Percentiles rank a stretch among this genome's conserved stretches.
Evolutionary conservation across 805 yeast species (phyloP).

Genomic region (Wickerhamiella vanderwaltii): DNA sequence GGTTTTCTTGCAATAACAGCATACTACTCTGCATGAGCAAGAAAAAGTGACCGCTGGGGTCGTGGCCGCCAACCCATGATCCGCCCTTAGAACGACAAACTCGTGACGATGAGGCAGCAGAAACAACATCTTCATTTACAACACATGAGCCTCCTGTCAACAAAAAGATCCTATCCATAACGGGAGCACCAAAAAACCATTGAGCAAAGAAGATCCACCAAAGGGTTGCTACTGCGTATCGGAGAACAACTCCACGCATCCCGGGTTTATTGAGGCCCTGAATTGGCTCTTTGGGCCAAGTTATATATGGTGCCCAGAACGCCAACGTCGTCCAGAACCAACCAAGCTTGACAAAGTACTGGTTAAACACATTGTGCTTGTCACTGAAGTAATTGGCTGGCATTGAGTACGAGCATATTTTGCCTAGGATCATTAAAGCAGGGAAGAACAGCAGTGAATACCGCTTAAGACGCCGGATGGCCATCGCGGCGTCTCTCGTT

Average conservation of each 20-base stretch:
- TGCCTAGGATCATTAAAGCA: constrained; percentile 14
- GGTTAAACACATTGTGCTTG: constrained; percentile 61
- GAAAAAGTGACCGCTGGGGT: constrained; percentile 91
- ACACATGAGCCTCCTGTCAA: constrained; percentile 73
- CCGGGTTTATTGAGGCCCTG: constrained; percentile 4
- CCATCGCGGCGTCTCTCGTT: neutral
- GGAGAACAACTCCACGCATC: constrained; percentile 13
- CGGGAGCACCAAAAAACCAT: constrained; percentile 71
- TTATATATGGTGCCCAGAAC: constrained; percentile 20
- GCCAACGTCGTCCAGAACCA: constrained; percentile 78
- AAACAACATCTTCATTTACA: neutral
- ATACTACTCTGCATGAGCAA: constrained; percentile 54
- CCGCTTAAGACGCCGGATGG: constrained; percentile 2
- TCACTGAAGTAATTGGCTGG: constrained; percentile 26
- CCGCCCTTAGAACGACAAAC: constrained; percentile 51
- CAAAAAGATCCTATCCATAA: constrained; percentile 77
- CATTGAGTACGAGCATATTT: constrained; percentile 9
- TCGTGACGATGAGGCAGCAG: constrained; percentile 12
- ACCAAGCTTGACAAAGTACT: constrained; percentile 70
- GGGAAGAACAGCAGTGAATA: constrained; percentile 11
- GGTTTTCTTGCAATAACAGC: constrained; percentile 52
- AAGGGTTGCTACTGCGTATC: constrained; percentile 45
- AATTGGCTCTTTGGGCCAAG: constrained; percentile 8
- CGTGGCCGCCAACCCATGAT: constrained; percentile 76
- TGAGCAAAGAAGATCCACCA: constrained; percentile 88